A percentile compares a stretch with the other conserved stretches of the same genome.
These are phyloP conservation scores for Xylaria flabelliformis DNA, from an alignment of 495 filamentous ascomycete species.

Conservation along the genomic window DNA sequence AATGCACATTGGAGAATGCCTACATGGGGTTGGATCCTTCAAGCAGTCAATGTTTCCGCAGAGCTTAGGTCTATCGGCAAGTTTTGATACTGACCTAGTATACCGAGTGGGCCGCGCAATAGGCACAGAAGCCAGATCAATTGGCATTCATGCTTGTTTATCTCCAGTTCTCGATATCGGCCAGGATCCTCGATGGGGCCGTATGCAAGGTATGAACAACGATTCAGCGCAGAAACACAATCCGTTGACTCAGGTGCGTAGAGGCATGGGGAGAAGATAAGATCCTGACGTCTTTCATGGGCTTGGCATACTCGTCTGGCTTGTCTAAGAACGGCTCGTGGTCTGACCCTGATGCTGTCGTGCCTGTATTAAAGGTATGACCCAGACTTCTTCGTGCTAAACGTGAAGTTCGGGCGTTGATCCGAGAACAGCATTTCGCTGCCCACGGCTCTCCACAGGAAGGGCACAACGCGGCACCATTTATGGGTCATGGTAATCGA, in stretches of 20 bases:
- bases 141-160: slow-evolving; percentile 51
- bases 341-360: slow-evolving; percentile 46
- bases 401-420: slow-evolving; percentile 2
- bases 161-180: slow-evolving; percentile 52
- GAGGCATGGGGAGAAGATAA: slow-evolving; percentile 55
- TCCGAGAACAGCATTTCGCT: slow-evolving; percentile 44
- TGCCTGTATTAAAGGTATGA: slow-evolving; percentile 46
- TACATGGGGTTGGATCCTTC: slow-evolving; percentile 50
- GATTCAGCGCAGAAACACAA: not conserved
- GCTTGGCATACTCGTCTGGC: slow-evolving; percentile 47
- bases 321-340: slow-evolving; percentile 50
- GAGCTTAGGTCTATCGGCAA: slow-evolving; percentile 44
- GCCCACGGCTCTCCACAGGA: slow-evolving; percentile 48
- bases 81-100: slow-evolving; percentile 48
- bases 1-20: slow-evolving; percentile 49
- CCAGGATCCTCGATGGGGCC: slow-evolving; percentile 50
- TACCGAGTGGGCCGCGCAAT: slow-evolving; percentile 46
- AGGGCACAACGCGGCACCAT: slow-evolving; percentile 49
- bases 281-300: slow-evolving; percentile 49
- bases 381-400: not conserved
- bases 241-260: slow-evolving; percentile 11
- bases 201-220: slow-evolving; percentile 42
- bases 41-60: slow-evolving; percentile 53
- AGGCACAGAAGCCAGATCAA: slow-evolving; percentile 47
- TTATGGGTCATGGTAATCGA: slow-evolving; percentile 46